phyloP scores from a whole-genome alignment of 345 rosid genomes.

The Xanthoceras sorbifolium region DNA sequence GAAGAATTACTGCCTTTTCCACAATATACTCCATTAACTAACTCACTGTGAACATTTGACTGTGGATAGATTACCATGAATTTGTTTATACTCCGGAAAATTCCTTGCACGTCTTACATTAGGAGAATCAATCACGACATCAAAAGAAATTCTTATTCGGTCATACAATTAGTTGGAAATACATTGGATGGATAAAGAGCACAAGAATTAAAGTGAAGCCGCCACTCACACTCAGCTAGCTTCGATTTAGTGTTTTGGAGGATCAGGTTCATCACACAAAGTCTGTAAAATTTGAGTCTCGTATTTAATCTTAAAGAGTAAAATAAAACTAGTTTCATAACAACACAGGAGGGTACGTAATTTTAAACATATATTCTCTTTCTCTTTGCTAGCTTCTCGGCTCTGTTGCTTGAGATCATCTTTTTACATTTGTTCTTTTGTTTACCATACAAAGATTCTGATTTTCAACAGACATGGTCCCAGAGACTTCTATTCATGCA shows the following conservation, averaged over 20 bases:
- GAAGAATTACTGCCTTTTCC: not conserved
- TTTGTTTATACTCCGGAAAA: not conserved
- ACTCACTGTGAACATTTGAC: too few relatives aligned
- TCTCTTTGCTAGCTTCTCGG: not conserved
- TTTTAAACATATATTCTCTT: not conserved
- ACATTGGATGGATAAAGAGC: not conserved
- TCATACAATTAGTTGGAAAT: not conserved
- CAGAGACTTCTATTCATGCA: not conserved
- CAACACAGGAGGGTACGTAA: not conserved
- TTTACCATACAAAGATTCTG: not conserved
- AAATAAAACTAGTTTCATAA: not conserved
- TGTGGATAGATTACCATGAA: not conserved
- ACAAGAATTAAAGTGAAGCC: not conserved
- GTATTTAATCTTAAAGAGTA: not conserved
- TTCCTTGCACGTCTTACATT: not conserved
- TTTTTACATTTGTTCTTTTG: not conserved
- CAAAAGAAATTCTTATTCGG: not conserved
- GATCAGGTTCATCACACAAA: not conserved
- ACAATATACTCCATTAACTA: slow-evolving; percentile 7
- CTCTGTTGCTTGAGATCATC: not conserved
- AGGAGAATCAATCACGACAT: not conserved
- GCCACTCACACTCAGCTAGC: too few relatives aligned
- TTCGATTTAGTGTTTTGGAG: too few relatives aligned
- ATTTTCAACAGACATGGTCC: not conserved
- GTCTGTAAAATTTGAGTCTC: not conserved